phyloP scores from a whole-genome alignment of 345 rosid genomes.

The Ailanthus altissimus region DNA sequence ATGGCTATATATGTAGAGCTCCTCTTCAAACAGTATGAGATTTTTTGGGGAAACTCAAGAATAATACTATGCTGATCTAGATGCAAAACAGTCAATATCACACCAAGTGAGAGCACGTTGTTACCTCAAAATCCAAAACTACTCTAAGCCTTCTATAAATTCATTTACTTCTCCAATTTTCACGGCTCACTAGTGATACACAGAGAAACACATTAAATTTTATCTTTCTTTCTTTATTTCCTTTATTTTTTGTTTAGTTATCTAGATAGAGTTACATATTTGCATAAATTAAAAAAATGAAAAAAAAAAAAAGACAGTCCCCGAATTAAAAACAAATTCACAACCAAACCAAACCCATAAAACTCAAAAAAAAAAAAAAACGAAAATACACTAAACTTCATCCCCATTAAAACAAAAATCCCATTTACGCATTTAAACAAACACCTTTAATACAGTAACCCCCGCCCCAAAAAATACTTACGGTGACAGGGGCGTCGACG shows the following conservation, averaged over 20 bases:
- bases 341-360: slow-evolving; percentile 12
- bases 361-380: neutral
- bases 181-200: neutral
- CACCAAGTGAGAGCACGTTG: no score
- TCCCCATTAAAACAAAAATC: slow-evolving; percentile 13
- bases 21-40: no score
- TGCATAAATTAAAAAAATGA: neutral
- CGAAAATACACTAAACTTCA: neutral
- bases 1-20: no score
- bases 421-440: neutral
- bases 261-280: neutral
- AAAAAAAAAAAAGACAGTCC: no score
- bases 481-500: slow-evolving; percentile 97
- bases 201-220: neutral
- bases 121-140: neutral
- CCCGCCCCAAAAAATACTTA: slow-evolving; percentile 22
- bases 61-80: no score
- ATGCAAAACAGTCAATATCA: no score
- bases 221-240: no score
- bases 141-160: neutral
- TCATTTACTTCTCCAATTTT: neutral
- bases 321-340: neutral
- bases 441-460: neutral
- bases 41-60: no score
- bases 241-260: neutral